Conservation (phyloP, 345 rosid genomes). For the Brassica napus region Da-Ae NC_063436.1:7021001-7021500, state of each 20-base stretch:
- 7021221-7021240: constrained; percentile 26
- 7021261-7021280: constrained; percentile 19
- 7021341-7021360: background rate
- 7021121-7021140: constrained; percentile 19
- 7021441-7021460: background rate
- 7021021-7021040: constrained; percentile 62
- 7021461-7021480: background rate
- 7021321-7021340: too few species aligned
- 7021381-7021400: background rate
- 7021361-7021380: background rate
- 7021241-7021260: constrained; percentile 20
- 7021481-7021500: background rate
- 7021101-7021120: constrained; percentile 23
- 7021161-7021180: constrained; percentile 16
- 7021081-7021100: constrained; percentile 4
- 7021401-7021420: background rate
- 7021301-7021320: background rate
- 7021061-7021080: constrained; percentile 24
- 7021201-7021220: constrained; percentile 22
- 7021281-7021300: constrained; percentile 5
- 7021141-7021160: constrained; percentile 34
- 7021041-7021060: constrained; percentile 52
- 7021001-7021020: constrained; percentile 56
- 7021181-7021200: constrained; percentile 27
- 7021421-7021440: background rate